A percentile compares a stretch with the other conserved stretches of the same genome.
These are phyloP conservation scores for Parastagonospora avenae DNA, from an alignment of 2,329 filamentous ascomycete species.

Conservation along the genomic window DNA sequence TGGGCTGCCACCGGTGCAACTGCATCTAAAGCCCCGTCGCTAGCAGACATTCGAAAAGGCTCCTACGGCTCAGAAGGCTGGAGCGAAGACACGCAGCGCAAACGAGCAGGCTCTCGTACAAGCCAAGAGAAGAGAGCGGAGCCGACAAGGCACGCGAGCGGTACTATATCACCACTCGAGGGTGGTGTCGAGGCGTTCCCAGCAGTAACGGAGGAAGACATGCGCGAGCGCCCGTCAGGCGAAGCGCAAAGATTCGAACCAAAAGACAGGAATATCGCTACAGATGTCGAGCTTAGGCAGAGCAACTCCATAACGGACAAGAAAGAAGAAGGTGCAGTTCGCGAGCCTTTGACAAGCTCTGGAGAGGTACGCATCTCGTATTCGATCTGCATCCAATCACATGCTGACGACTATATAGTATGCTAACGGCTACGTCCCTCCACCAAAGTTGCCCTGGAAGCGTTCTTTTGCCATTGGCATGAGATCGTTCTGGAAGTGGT, in stretches of 20 bases:
- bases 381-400: background rate
- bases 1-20: constrained; percentile 52
- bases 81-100: constrained; percentile 35
- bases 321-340: constrained; percentile 12
- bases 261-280: constrained; percentile 13
- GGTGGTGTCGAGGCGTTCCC: constrained; percentile 34
- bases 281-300: constrained; percentile 15
- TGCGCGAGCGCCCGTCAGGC: constrained; percentile 6
- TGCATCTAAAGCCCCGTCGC: constrained; percentile 49
- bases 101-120: constrained; percentile 28
- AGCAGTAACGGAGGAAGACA: constrained; percentile 36
- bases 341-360: constrained; percentile 15
- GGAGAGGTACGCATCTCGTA: constrained; percentile 20
- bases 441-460: constrained; percentile 57
- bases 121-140: constrained; percentile 27
- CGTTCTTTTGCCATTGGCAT: constrained; percentile 64
- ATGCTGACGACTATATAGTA: constrained; percentile 27
- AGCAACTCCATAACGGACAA: constrained; percentile 27
- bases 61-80: constrained; percentile 43
- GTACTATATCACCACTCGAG: constrained; percentile 3
- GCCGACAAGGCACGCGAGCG: constrained; percentile 4
- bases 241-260: constrained; percentile 6
- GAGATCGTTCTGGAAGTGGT: constrained; percentile 72
- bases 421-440: constrained; percentile 49
- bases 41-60: constrained; percentile 50